Percentiles rank a stretch among this genome's conserved stretches.
Evolutionary conservation across 495 filamentous ascomycete genomes (phyloP).

Genomic region (Barbatosphaeria neglecta): DNA sequence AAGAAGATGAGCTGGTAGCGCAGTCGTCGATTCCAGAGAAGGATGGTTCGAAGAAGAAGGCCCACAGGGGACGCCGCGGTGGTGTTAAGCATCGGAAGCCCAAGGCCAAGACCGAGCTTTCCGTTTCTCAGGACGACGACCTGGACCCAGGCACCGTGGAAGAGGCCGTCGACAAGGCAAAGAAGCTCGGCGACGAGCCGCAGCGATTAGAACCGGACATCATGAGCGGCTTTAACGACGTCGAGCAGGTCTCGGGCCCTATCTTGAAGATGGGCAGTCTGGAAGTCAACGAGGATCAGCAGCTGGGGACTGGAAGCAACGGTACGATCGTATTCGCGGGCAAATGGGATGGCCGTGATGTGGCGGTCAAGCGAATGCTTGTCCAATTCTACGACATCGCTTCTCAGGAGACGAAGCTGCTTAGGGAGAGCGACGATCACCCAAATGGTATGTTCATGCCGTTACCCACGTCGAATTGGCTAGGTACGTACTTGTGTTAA

Average conservation of each 20-base stretch:
- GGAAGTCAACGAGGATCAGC: conserved; percentile 58
- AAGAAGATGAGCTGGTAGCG: too few species aligned
- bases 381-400: conserved; percentile 92
- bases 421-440: conserved; percentile 91
- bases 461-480: neutral
- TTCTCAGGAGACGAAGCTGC: conserved; percentile 77
- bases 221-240: conserved; percentile 31
- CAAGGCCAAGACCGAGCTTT: conserved; percentile 26
- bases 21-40: too few species aligned
- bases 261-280: conserved; percentile 62
- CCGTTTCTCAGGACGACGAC: conserved; percentile 30
- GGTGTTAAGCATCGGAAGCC: conserved; percentile 62
- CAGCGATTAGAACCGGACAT: conserved; percentile 45
- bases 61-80: conserved; percentile 69
- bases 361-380: conserved; percentile 94
- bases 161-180: conserved; percentile 30
- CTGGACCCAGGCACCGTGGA: conserved; percentile 25
- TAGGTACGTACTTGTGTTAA: too few species aligned
- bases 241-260: conserved; percentile 44
- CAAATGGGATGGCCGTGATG: conserved; percentile 79
- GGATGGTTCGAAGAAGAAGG: conserved; percentile 60
- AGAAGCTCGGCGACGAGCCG: conserved; percentile 32
- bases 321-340: conserved; percentile 78
- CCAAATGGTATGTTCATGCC: conserved; percentile 48
- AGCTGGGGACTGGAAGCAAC: conserved; percentile 71